These are phyloP conservation scores for Boletus subparvulus DNA, from an alignment of 768 basidiomycete species.

Conservation along the genomic window DNA sequence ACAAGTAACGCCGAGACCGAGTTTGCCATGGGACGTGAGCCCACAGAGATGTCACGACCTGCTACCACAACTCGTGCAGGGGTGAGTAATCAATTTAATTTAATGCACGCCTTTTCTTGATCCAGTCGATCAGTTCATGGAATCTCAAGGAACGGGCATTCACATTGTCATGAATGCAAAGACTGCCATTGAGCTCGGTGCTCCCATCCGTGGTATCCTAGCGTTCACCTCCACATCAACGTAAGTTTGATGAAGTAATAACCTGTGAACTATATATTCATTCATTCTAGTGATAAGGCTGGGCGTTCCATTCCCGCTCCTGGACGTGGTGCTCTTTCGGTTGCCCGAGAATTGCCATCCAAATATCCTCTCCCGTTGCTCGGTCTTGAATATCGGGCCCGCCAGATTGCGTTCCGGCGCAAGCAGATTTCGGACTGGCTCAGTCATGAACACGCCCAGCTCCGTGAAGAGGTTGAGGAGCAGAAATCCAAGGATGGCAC, in stretches of 20 bases:
- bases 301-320: slow-evolving; percentile 98
- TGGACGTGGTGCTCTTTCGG: slow-evolving; percentile 86
- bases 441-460: slow-evolving; percentile 78
- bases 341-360: slow-evolving; percentile 82
- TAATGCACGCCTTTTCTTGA: not conserved
- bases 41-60: slow-evolving; percentile 98
- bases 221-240: slow-evolving; percentile 96
- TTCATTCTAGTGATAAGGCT: slow-evolving; percentile 80
- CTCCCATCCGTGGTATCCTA: slow-evolving; percentile 89
- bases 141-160: slow-evolving; percentile 93
- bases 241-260: slow-evolving; percentile 45
- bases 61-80: slow-evolving; percentile 95
- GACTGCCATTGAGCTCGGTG: slow-evolving; percentile 92
- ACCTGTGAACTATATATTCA: slow-evolving; percentile 2
- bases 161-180: slow-evolving; percentile 97
- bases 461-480: slow-evolving; percentile 73
- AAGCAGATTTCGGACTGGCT: slow-evolving; percentile 95
- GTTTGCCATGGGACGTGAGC: slow-evolving; percentile 98
- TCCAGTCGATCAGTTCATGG: slow-evolving; percentile 73
- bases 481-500: slow-evolving; percentile 52
- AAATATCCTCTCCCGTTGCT: slow-evolving; percentile 80
- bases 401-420: slow-evolving; percentile 95
- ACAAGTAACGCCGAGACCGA: slow-evolving; percentile 97
- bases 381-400: slow-evolving; percentile 82
- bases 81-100: slow-evolving; percentile 43